These are phyloP conservation scores for Fraxinus greggii DNA, from an alignment of 305 asterid genomes.

Conservation along the genomic window DNA sequence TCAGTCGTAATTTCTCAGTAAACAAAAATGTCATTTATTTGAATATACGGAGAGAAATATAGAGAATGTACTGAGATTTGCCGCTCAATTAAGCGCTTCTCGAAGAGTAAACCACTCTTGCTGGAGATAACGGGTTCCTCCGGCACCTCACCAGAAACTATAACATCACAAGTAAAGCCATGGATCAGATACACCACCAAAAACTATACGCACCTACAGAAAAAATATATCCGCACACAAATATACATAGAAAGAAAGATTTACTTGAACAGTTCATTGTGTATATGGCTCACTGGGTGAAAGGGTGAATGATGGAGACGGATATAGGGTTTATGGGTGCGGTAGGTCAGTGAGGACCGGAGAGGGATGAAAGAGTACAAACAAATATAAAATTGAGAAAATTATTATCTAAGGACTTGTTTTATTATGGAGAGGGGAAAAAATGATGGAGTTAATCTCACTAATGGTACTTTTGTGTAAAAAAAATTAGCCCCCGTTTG, in stretches of 20 bases:
- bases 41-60: background rate
- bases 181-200: slow-evolving; percentile 29
- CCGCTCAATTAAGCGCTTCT: slow-evolving; percentile 85
- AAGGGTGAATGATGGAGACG: background rate
- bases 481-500: too few species aligned
- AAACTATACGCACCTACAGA: background rate
- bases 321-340: background rate
- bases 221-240: background rate
- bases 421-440: too few species aligned
- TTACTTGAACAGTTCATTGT: slow-evolving; percentile 79
- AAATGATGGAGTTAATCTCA: too few species aligned
- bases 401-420: too few species aligned
- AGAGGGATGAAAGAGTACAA: background rate
- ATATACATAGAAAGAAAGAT: slow-evolving; percentile 14
- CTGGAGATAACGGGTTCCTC: slow-evolving; percentile 89
- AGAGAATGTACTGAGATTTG: slow-evolving; percentile 64
- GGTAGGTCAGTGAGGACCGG: background rate
- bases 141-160: slow-evolving; percentile 99
- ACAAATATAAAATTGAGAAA: background rate
- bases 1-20: background rate
- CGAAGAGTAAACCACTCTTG: slow-evolving; percentile 76
- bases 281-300: slow-evolving; percentile 10
- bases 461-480: too few species aligned
- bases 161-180: slow-evolving; percentile 9
- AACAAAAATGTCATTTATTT: background rate